Conservation (phyloP, 192 early-diverging fungal species). For the Coemansia sp. region DNA sequence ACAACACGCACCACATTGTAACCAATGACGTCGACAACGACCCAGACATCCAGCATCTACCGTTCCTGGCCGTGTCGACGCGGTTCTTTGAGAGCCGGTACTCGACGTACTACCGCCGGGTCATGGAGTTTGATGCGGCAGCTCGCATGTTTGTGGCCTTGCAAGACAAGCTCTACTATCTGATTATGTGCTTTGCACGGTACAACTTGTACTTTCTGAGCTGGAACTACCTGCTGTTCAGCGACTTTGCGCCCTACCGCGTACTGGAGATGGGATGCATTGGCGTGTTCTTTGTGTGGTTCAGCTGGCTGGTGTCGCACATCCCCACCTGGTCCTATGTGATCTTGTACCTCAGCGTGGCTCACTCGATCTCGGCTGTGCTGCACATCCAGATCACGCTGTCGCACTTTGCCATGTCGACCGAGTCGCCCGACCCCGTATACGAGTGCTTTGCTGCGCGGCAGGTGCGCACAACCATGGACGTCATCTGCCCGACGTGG, state of each 20-base stretch:
- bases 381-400: slow-evolving; percentile 97
- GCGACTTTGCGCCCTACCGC: slow-evolving; percentile 73
- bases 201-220: slow-evolving; percentile 89
- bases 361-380: slow-evolving; percentile 82
- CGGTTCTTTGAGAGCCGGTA: slow-evolving; percentile 80
- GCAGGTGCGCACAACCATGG: slow-evolving; percentile 92
- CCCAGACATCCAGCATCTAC: slow-evolving; percentile 97
- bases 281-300: slow-evolving; percentile 82
- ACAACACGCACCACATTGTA: slow-evolving; percentile 96
- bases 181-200: slow-evolving; percentile 85
- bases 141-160: slow-evolving; percentile 77
- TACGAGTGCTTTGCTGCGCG: slow-evolving; percentile 83
- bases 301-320: slow-evolving; percentile 65
- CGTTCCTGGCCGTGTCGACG: slow-evolving; percentile 90
- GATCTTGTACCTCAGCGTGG: slow-evolving; percentile 72
- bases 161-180: slow-evolving; percentile 90
- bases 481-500: slow-evolving; percentile 92
- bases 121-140: slow-evolving; percentile 78
- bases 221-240: slow-evolving; percentile 67
- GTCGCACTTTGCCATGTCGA: slow-evolving; percentile 95
- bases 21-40: slow-evolving; percentile 95
- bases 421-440: slow-evolving; percentile 66
- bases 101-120: slow-evolving; percentile 86
- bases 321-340: slow-evolving; percentile 70
- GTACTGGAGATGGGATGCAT: slow-evolving; percentile 77